Conservation (phyloP, 2,329 filamentous ascomycete species). For the Curvularia verruculosa region DNA sequence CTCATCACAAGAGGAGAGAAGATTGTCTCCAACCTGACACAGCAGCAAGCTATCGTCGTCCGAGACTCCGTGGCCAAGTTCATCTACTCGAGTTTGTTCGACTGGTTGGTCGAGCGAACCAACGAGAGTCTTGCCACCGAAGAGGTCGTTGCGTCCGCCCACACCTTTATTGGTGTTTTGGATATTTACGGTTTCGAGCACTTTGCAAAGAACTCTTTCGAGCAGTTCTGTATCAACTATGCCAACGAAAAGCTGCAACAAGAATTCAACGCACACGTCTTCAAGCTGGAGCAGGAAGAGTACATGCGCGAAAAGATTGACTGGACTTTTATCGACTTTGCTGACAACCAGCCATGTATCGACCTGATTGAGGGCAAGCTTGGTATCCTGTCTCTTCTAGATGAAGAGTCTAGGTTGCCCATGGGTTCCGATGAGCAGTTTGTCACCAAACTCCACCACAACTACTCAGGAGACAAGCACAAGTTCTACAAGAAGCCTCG, state of each 20-base stretch:
- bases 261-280: constrained; percentile 99
- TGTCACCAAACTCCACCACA: constrained; percentile 92
- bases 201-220: constrained; percentile 99
- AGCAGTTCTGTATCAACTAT: constrained; percentile 99
- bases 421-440: constrained; percentile 99
- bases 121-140: constrained; percentile 90
- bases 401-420: constrained; percentile 93
- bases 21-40: constrained; percentile 92
- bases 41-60: constrained; percentile 91
- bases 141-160: constrained; percentile 79
- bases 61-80: constrained; percentile 98
- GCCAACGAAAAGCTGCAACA: constrained; percentile 99
- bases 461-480: constrained; percentile 88
- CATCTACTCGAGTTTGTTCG: constrained; percentile 97
- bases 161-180: constrained; percentile 93
- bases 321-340: constrained; percentile 99
- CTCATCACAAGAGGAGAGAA: constrained; percentile 95
- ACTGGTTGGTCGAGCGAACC: constrained; percentile 98
- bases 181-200: constrained; percentile 99
- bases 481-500: constrained; percentile 98
- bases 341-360: constrained; percentile 98
- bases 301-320: constrained; percentile 96
- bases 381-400: constrained; percentile 86
- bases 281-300: constrained; percentile 98
- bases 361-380: constrained; percentile 97